Conservation (phyloP, 2,329 filamentous ascomycete species). For the Arthroderma sp. region DNA sequence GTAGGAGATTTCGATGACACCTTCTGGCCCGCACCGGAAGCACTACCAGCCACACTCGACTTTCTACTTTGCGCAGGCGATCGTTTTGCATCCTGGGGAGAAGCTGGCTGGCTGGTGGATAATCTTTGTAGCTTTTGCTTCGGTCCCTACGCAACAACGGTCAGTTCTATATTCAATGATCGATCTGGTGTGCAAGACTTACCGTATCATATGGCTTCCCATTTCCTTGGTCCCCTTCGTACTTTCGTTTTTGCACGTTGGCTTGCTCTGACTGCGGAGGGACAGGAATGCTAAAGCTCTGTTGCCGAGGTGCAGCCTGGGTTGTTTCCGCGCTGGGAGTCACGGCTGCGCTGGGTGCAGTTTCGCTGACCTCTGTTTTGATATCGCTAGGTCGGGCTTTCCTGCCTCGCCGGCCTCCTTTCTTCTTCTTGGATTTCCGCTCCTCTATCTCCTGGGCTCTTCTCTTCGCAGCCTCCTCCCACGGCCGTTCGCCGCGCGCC, state of each 20-base stretch:
- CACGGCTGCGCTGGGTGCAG: constrained; percentile 14
- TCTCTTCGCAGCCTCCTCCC: constrained; percentile 56
- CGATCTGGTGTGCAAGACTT: constrained; percentile 9
- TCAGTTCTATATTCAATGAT: too few relatives aligned
- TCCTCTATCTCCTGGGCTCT: constrained; percentile 49
- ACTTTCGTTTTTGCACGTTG: constrained; percentile 32
- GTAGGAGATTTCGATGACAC: constrained; percentile 19
- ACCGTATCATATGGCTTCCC: constrained; percentile 18
- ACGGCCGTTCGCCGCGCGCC: constrained; percentile 67
- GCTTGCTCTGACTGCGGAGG: constrained; percentile 11
- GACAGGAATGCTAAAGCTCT: constrained; percentile 16
- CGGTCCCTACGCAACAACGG: constrained; percentile 20
- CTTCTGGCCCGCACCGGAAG: constrained; percentile 19
- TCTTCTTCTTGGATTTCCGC: constrained; percentile 46
- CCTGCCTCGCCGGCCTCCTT: constrained; percentile 43
- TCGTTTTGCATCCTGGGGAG: constrained; percentile 13
- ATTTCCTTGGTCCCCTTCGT: constrained; percentile 20
- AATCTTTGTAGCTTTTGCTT: constrained; percentile 30
- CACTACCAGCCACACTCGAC: constrained; percentile 17
- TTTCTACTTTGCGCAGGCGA: constrained; percentile 21
- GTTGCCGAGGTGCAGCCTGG: constrained; percentile 16
- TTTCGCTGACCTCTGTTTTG: constrained; percentile 32
- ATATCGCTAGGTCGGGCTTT: constrained; percentile 56
- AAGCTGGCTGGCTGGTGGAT: constrained; percentile 16
- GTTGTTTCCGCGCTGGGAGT: constrained; percentile 17